Conservation (phyloP, 495 filamentous ascomycete genomes). For the Chaetomium fimeti region DNA sequence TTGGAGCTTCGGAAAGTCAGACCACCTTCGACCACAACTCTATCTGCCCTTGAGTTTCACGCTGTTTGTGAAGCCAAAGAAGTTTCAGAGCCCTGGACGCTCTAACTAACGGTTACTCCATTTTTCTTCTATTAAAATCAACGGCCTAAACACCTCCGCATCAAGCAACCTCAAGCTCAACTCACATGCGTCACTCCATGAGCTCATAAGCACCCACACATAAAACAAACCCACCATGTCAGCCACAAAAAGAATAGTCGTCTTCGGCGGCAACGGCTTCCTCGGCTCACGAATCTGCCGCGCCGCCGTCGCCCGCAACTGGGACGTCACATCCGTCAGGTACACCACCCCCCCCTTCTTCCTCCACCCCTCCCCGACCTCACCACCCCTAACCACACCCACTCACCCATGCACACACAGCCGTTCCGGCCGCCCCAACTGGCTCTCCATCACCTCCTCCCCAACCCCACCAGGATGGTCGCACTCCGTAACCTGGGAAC, state of each 20-base stretch:
- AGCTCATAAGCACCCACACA: neutral
- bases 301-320: conserved; percentile 74
- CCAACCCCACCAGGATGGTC: conserved; percentile 75
- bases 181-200: conserved; percentile 12
- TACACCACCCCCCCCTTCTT: conserved; percentile 39
- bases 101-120: neutral
- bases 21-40: neutral
- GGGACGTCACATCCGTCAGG: conserved; percentile 89
- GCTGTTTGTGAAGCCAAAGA: neutral
- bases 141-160: neutral
- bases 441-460: conserved; percentile 75
- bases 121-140: neutral
- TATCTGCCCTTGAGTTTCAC: neutral
- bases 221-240: conserved; percentile 31
- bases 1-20: neutral
- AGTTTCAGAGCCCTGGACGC: neutral
- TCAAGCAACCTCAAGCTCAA: neutral
- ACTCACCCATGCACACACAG: conserved; percentile 41
- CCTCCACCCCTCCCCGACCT: neutral
- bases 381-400: conserved; percentile 1
- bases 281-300: conserved; percentile 91
- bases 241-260: conserved; percentile 67
- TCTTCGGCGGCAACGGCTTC: conserved; percentile 95
- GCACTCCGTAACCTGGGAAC: conserved; percentile 76
- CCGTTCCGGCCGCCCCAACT: conserved; percentile 84